These are phyloP conservation scores for Apocynum venetum DNA, from an alignment of 257 asterid genomes.

Conservation along the genomic window DNA sequence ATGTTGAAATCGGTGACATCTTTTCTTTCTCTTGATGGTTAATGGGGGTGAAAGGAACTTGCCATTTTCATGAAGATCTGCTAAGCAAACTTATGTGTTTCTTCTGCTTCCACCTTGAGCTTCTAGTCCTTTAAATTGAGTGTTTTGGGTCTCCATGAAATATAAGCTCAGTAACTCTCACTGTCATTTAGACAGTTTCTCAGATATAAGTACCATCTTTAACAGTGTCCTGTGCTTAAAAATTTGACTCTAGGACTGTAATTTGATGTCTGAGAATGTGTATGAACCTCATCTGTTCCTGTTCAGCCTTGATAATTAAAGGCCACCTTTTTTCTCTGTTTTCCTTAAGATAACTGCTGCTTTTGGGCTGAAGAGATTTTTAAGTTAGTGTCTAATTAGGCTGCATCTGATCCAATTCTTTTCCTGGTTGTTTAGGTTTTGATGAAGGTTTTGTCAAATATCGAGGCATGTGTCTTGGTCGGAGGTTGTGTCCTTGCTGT, in stretches of 20 bases:
- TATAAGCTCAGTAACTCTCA: not conserved
- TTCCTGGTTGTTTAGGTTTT: conserved; percentile 51
- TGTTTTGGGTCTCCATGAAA: not conserved
- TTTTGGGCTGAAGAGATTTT: not conserved
- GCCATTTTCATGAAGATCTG: not conserved
- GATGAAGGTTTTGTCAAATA: conserved; percentile 87
- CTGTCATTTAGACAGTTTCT: not conserved
- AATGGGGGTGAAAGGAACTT: not conserved
- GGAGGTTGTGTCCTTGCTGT: conserved; percentile 99
- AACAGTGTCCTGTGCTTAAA: not conserved
- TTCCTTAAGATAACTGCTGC: not conserved
- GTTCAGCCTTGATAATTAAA: not conserved
- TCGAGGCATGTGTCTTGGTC: conserved; percentile 96
- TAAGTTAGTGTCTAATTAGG: conserved; percentile 6
- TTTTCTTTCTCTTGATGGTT: not conserved
- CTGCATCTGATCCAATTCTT: not conserved
- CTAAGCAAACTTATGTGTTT: not conserved
- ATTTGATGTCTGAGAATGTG: not conserved
- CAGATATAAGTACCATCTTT: not conserved
- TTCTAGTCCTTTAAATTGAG: not conserved
- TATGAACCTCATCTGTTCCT: too few species aligned
- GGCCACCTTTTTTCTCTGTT: not conserved
- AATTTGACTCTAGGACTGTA: not conserved
- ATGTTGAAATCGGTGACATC: not conserved
- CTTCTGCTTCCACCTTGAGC: not conserved